Conservation (phyloP, 495 filamentous ascomycete genomes). For the Aspergillus steynii region DNA sequence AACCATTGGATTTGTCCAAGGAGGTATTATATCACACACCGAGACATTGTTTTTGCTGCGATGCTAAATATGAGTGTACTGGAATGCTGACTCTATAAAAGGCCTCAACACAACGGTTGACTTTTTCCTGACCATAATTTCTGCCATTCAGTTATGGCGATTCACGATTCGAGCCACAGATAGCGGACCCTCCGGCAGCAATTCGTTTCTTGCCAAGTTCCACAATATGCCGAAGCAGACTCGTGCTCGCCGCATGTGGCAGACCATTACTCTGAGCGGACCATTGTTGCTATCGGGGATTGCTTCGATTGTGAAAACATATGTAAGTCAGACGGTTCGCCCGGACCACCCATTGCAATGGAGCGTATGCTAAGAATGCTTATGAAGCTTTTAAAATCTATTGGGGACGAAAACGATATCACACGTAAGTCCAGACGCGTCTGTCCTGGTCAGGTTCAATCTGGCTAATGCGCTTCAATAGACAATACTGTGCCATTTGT, state of each 20-base stretch:
- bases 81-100: neutral
- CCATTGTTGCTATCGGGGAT: slow-evolving; percentile 34
- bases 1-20: neutral
- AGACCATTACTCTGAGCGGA: slow-evolving; percentile 30
- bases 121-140: slow-evolving; percentile 1
- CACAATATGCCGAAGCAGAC: slow-evolving; percentile 30
- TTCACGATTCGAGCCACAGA: slow-evolving; percentile 25
- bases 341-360: too few relatives aligned
- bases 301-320: slow-evolving; percentile 41
- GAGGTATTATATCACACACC: neutral
- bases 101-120: neutral
- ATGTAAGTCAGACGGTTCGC: slow-evolving; percentile 20
- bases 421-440: neutral
- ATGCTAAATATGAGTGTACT: too few relatives aligned
- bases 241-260: slow-evolving; percentile 36
- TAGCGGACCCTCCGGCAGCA: slow-evolving; percentile 20
- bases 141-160: slow-evolving; percentile 3
- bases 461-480: neutral
- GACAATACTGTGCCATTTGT: slow-evolving; percentile 38
- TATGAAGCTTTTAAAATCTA: neutral
- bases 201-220: slow-evolving; percentile 32
- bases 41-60: too few relatives aligned
- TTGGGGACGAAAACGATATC: neutral
- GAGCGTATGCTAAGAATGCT: too few relatives aligned
- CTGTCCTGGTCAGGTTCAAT: too few relatives aligned